Evolutionary conservation across 139 green algal species (phyloP).

Genomic region (Chlamydomonas sphaeroides): DNA sequence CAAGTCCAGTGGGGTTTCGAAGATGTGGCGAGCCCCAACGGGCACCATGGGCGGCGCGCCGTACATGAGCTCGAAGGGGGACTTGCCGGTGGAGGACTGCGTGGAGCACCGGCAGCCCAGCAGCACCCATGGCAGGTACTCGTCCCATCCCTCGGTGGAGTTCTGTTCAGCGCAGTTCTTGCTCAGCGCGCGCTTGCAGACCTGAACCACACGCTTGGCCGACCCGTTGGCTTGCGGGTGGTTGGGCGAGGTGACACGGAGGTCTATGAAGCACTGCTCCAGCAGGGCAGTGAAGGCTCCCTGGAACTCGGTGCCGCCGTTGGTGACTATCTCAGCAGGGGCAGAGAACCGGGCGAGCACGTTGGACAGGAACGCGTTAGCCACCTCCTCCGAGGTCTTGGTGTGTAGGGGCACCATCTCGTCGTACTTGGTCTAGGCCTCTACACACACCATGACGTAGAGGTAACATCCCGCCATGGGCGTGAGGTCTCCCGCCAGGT

Average conservation of each 20-base stretch:
- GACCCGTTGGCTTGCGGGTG: neutral
- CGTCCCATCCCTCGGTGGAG: neutral
- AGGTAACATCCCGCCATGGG: neutral
- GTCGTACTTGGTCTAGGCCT: conserved; percentile 43
- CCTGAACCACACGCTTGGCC: neutral
- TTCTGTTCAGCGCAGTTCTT: neutral
- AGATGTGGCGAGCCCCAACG: neutral
- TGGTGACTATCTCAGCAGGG: conserved; percentile 32
- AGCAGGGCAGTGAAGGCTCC: conserved; percentile 24
- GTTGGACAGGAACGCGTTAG: neutral
- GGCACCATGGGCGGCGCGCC: conserved; percentile 8
- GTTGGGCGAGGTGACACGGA: neutral
- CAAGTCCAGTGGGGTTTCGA: conserved; percentile 7
- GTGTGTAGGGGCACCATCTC: conserved; percentile 29
- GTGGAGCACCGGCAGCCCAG: conserved; percentile 40
- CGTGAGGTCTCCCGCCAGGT: conserved; percentile 16
- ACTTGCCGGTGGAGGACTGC: conserved; percentile 8
- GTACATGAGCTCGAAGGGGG: conserved; percentile 42
- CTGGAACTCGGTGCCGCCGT: conserved; percentile 30
- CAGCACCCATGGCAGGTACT: conserved; percentile 8
- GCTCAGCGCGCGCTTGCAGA: neutral
- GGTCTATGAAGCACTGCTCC: conserved; percentile 10
- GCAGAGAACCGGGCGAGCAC: conserved; percentile 17
- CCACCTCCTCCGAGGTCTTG: neutral
- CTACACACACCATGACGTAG: conserved; percentile 47